Conservation (phyloP, 371 early-diverging fungal genomes). For the Dichotomocladium elegans region DNA sequence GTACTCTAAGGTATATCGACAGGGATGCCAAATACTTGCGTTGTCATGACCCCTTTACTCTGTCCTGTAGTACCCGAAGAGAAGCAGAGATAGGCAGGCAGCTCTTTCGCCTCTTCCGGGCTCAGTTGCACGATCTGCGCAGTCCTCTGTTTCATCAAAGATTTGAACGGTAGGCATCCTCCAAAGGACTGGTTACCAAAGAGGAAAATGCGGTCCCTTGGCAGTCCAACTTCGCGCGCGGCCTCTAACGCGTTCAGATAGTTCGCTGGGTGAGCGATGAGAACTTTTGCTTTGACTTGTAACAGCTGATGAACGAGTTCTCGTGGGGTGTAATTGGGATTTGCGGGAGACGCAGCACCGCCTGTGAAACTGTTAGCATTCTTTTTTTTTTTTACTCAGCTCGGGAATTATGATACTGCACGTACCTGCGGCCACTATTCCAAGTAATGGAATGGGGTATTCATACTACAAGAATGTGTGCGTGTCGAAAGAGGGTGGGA, state of each 20-base stretch:
- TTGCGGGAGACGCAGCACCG: slow-evolving; percentile 69
- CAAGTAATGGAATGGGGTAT: slow-evolving; percentile 33
- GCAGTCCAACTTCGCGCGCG: slow-evolving; percentile 55
- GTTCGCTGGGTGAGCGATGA: slow-evolving; percentile 49
- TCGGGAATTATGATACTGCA: not conserved
- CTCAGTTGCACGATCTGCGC: slow-evolving; percentile 16
- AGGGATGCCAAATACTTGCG: slow-evolving; percentile 26
- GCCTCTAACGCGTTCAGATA: slow-evolving; percentile 53
- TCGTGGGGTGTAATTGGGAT: slow-evolving; percentile 69
- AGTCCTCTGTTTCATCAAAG: slow-evolving; percentile 7
- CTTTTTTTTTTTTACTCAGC: not conserved
- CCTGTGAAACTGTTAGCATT: slow-evolving; percentile 28
- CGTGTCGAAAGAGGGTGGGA: not conserved
- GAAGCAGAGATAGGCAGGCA: slow-evolving; percentile 71
- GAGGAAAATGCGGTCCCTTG: slow-evolving; percentile 48
- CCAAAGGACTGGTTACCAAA: slow-evolving; percentile 47
- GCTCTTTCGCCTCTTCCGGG: slow-evolving; percentile 21
- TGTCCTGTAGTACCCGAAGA: slow-evolving; percentile 79
- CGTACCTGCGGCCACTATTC: slow-evolving; percentile 35
- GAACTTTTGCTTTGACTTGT: slow-evolving; percentile 60
- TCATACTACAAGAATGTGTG: slow-evolving; percentile 26
- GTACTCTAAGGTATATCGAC: no score
- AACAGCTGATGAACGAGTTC: slow-evolving; percentile 75
- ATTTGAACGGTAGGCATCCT: slow-evolving; percentile 33
- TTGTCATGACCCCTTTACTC: slow-evolving; percentile 79